Conservation (phyloP, 164 flowering plant genomes). For the Annona squamosa region DNA sequence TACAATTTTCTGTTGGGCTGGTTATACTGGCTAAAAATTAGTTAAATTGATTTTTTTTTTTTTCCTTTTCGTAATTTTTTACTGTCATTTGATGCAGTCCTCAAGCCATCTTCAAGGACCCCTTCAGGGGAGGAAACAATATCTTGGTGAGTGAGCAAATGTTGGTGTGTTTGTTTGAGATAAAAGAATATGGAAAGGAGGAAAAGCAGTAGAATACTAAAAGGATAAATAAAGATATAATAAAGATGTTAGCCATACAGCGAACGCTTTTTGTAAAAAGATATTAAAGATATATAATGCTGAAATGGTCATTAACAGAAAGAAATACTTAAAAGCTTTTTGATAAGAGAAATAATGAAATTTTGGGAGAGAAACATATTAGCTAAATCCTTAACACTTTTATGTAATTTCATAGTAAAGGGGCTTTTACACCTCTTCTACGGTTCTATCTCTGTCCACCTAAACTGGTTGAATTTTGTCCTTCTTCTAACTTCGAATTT, state of each 20-base stretch:
- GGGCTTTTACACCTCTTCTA: no score
- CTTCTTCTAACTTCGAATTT: neutral
- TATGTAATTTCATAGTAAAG: no score
- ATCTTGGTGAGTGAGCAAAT: conserved; percentile 54
- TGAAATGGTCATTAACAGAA: neutral
- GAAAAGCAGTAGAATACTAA: no score
- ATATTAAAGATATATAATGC: neutral
- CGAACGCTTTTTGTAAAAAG: no score
- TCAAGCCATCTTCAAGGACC: conserved; percentile 94
- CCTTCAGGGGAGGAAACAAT: conserved; percentile 93
- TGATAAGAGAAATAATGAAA: neutral
- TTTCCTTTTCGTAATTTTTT: no score
- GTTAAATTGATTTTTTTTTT: neutral
- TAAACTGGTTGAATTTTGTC: neutral
- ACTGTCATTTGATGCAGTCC: conserved; percentile 41
- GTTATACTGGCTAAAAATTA: neutral
- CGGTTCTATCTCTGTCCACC: no score
- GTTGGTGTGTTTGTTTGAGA: no score
- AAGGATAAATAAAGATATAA: no score
- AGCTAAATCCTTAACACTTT: no score
- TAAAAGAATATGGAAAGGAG: no score
- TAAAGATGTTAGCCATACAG: no score
- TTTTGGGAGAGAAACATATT: neutral
- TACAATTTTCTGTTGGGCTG: neutral
- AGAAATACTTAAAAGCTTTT: neutral